A percentile compares a stretch with the other conserved stretches of the same genome.
These are phyloP conservation scores for Leishmania guyanensis DNA, from an alignment of 208 protist species.

Conservation along the genomic window DNA sequence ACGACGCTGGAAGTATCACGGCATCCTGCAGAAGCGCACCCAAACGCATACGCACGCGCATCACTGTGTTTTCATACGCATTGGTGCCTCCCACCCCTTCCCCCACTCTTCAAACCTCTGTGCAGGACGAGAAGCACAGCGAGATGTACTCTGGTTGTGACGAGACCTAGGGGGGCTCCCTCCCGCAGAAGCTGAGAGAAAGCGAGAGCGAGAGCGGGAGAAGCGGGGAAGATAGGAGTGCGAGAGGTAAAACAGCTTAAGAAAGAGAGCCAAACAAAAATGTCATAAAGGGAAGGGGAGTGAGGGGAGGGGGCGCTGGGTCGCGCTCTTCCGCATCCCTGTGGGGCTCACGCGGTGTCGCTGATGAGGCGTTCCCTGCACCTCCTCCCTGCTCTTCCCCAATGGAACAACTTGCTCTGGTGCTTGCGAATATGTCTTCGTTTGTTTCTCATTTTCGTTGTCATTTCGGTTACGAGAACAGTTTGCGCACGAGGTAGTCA, in stretches of 20 bases:
- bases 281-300: not conserved
- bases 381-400: not conserved
- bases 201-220: not conserved
- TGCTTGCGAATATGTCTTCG: not conserved
- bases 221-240: not conserved
- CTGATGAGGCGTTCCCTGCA: not conserved
- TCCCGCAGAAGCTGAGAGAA: not conserved
- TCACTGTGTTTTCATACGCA: not conserved
- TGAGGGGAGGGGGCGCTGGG: not conserved
- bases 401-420: not conserved
- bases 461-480: conserved; percentile 6
- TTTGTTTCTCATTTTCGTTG: not conserved
- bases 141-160: too few relatives aligned
- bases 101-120: too few relatives aligned
- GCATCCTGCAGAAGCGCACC: not conserved
- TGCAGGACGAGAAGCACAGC: too few relatives aligned
- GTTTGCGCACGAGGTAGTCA: not conserved
- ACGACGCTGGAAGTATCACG: too few relatives aligned
- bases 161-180: not conserved
- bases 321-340: not conserved
- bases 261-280: not conserved
- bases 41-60: not conserved
- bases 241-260: not conserved
- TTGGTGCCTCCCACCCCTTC: not conserved
- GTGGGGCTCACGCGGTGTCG: not conserved